These are phyloP conservation scores for Boletus mariae DNA, from an alignment of 1,284 basidiomycete species.

Conservation along the genomic window DNA sequence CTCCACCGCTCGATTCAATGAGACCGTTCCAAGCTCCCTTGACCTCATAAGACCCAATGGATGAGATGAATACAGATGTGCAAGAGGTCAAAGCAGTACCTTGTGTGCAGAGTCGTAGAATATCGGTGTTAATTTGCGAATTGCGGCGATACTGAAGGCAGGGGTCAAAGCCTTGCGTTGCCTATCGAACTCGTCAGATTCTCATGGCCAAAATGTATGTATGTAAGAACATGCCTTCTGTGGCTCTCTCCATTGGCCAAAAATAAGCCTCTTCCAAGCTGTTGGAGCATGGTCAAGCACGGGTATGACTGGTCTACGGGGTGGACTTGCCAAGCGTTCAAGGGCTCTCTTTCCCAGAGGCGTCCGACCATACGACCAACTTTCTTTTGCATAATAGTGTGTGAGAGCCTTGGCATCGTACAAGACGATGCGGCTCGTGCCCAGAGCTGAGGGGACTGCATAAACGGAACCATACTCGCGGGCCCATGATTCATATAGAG, in stretches of 20 bases:
- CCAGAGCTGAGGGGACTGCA: slow-evolving; percentile 40
- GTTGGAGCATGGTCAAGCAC: not conserved
- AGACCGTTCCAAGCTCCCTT: slow-evolving; percentile 49
- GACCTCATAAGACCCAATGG: slow-evolving; percentile 25
- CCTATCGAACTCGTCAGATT: slow-evolving; percentile 21
- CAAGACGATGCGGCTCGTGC: slow-evolving; percentile 40
- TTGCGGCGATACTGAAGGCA: not conserved
- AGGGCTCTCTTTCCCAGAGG: slow-evolving; percentile 37
- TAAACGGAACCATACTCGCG: slow-evolving; percentile 40
- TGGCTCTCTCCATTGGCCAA: slow-evolving; percentile 17
- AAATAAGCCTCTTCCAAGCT: slow-evolving; percentile 21
- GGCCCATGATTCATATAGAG: slow-evolving; percentile 21
- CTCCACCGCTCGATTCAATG: slow-evolving; percentile 36
- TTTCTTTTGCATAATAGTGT: slow-evolving; percentile 52
- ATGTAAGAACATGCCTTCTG: slow-evolving; percentile 1
- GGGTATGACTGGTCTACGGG: not conserved
- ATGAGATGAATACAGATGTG: not conserved
- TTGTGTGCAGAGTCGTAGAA: slow-evolving; percentile 41
- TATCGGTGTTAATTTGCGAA: slow-evolving; percentile 1
- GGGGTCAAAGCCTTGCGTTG: slow-evolving; percentile 32
- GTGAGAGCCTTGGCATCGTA: slow-evolving; percentile 52
- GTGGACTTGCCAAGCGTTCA: slow-evolving; percentile 37
- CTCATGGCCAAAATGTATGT: too few relatives aligned
- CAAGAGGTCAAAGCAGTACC: slow-evolving; percentile 10
- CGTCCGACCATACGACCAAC: slow-evolving; percentile 44